Evolutionary conservation across 192 early-diverging fungal species (phyloP), one percentile per base, ranked within the genome.

Genomic region (Umbelopsis ramanniana): DNA sequence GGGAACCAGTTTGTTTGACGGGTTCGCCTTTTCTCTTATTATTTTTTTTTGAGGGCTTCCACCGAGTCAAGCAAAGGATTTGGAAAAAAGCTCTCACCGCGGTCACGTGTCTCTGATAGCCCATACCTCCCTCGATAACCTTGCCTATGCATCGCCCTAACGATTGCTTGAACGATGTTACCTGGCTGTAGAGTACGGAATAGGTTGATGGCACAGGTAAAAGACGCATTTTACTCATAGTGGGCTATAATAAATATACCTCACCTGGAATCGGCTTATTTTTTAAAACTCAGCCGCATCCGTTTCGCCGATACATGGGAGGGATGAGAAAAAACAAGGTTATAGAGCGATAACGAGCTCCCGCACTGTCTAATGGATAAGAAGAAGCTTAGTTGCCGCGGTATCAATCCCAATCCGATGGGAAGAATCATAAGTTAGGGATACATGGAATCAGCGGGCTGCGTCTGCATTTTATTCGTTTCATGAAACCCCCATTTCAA

Each of bases 1-100:
- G 57, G 57, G 57, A 63, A 63, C 57, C 17, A 63, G 57, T 63
- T 63, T 63, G 57, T 63, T 63, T 63, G 57, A 63, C 57, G 29
- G 57, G 57, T 37, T 50, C 48, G 48, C 48, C 29, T 63, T 35
- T 63, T 35, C 29, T 63, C 57, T 63, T 63, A 29, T 63, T 63
- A 7, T 63, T 63, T 63, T 63, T 63, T 63, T 63, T 63, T 63
- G 19, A 19, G 57, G 57, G 57, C 57, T 63, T 63, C 57, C 57
- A 63, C 57, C 57, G 57, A 63, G 57, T 63, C 57, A 63, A 54
- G 53, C 11, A 22, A 63, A 63, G 26, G 29, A 29, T 63, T 63
- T 43, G 40, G 40, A 43, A 43, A 43, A 43, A 43, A 43, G 57
- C 29, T 63, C 12, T n/a, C 57, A 63, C 57, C 57, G 29, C 57